Conservation (phyloP, 2,329 filamentous ascomycete genomes). For the Acarospora socialis region DNA sequence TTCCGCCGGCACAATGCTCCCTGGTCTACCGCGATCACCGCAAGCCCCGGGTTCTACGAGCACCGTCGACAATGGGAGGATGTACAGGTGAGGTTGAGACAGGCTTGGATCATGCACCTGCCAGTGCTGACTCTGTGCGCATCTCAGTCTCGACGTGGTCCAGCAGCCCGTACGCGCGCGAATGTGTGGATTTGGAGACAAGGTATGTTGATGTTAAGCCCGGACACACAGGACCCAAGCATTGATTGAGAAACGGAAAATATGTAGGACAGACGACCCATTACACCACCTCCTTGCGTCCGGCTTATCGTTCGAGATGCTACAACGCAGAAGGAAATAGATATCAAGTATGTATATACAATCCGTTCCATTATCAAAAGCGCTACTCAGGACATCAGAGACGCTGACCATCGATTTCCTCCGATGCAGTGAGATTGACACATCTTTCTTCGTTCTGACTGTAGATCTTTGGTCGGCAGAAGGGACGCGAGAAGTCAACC, state of each 20-base stretch:
- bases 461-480: conserved; percentile 55
- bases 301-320: conserved; percentile 65
- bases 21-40: conserved; percentile 2
- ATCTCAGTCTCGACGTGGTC: conserved; percentile 50
- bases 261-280: conserved; percentile 72
- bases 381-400: neutral
- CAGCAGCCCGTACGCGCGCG: conserved; percentile 87
- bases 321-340: conserved; percentile 62
- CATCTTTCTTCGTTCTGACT: conserved; percentile 52
- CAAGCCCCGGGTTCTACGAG: conserved; percentile 4
- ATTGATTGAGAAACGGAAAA: conserved; percentile 16
- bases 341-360: conserved; percentile 62
- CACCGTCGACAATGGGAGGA: conserved; percentile 7
- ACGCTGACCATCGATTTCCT: conserved; percentile 2
- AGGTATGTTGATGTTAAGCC: conserved; percentile 40
- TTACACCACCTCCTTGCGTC: conserved; percentile 89
- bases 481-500: conserved; percentile 49
- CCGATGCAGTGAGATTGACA: conserved; percentile 47
- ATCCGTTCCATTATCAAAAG: neutral
- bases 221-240: conserved; percentile 6
- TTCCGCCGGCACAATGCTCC: conserved; percentile 1
- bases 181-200: conserved; percentile 98
- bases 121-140: neutral
- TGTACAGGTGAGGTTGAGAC: conserved; percentile 10
- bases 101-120: neutral